Conservation (phyloP, 2,329 filamentous ascomycete genomes). For the Calonectria fujianensis region DNA sequence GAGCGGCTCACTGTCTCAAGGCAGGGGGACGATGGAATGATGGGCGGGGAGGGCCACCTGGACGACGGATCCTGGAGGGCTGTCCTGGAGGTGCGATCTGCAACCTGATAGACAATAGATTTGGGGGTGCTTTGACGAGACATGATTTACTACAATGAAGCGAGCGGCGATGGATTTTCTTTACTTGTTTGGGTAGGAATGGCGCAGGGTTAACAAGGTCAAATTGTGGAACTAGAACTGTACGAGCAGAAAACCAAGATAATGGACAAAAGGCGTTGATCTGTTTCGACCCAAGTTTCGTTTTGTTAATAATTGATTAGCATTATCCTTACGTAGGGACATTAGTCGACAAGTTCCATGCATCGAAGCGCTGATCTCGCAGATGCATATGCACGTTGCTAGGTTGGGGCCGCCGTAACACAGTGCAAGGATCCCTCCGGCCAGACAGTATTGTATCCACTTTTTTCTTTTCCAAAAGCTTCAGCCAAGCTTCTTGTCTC, state of each 20-base stretch:
- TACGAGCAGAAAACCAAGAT: slow-evolving; percentile 26
- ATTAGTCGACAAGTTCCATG: slow-evolving; percentile 31
- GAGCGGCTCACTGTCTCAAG: slow-evolving; percentile 49
- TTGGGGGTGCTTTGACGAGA: slow-evolving; percentile 29
- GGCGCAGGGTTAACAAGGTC: slow-evolving; percentile 17
- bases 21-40: slow-evolving; percentile 46
- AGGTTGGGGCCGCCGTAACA: slow-evolving; percentile 20
- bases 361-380: slow-evolving; percentile 28
- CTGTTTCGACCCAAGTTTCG: neutral
- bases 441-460: slow-evolving; percentile 29
- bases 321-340: slow-evolving; percentile 37
- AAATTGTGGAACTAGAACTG: slow-evolving; percentile 29
- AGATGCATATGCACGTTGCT: slow-evolving; percentile 31
- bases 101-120: slow-evolving; percentile 42
- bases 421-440: slow-evolving; percentile 10
- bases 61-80: slow-evolving; percentile 50
- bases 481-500: slow-evolving; percentile 21
- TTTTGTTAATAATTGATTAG: slow-evolving; percentile 29
- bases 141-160: slow-evolving; percentile 40
- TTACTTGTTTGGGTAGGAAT: slow-evolving; percentile 28
- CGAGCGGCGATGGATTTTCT: slow-evolving; percentile 28
- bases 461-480: slow-evolving; percentile 24
- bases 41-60: slow-evolving; percentile 48
- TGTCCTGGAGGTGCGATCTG: slow-evolving; percentile 50
- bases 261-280: slow-evolving; percentile 32